These are phyloP conservation scores for Clitopilus hobsonii DNA, from an alignment of 768 basidiomycete genomes.

Conservation along the genomic window DNA sequence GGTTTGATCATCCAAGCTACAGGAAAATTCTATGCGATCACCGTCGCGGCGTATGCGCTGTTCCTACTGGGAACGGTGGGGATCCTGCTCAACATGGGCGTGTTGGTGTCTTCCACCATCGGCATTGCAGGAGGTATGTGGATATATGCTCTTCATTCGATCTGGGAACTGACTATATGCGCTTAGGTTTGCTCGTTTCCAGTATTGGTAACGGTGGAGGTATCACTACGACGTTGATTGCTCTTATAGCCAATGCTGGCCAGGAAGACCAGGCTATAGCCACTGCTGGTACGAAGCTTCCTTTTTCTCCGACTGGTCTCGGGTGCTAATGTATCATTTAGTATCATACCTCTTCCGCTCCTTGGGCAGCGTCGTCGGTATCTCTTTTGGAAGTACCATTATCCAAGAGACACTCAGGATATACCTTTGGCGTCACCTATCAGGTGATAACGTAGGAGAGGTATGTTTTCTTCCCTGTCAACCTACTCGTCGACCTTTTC, in stretches of 20 bases:
- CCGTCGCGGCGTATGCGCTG: conserved; percentile 34
- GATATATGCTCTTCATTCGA: not conserved
- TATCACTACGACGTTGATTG: conserved; percentile 53
- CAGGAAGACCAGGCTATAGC: conserved; percentile 59
- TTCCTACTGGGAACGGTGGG: conserved; percentile 33
- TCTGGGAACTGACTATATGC: not conserved
- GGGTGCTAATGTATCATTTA: conserved; percentile 13
- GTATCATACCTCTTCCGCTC: conserved; percentile 68
- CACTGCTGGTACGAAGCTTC: conserved; percentile 42
- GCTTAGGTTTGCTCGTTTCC: conserved; percentile 27
- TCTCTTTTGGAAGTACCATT: conserved; percentile 55
- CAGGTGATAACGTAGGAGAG: conserved; percentile 47
- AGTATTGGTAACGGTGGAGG: conserved; percentile 40
- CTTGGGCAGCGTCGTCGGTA: conserved; percentile 51
- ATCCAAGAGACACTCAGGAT: conserved; percentile 46
- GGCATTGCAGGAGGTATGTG: conserved; percentile 38
- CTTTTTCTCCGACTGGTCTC: not conserved
- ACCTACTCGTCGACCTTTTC: not conserved
- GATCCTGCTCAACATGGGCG: conserved; percentile 35
- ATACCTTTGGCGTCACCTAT: conserved; percentile 34
- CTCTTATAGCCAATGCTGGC: conserved; percentile 61
- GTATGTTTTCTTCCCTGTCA: conserved; percentile 23
- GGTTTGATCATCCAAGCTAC: conserved; percentile 56
- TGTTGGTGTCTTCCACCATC: conserved; percentile 27
- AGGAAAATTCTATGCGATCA: conserved; percentile 51